phyloP scores from a whole-genome alignment of 2,329 filamentous ascomycete species.

The Calycina herbarum region DNA sequence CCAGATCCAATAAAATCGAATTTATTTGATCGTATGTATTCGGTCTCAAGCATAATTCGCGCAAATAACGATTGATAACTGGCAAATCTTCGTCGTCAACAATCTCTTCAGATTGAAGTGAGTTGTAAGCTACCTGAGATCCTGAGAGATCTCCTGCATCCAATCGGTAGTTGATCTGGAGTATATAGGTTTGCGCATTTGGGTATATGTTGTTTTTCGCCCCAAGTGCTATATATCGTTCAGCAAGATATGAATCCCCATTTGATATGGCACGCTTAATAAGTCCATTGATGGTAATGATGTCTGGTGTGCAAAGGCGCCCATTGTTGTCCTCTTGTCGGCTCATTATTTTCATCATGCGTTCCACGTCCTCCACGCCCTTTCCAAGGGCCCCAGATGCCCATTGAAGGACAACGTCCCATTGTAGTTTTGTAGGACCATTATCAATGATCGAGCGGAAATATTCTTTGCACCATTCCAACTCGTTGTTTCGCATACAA shows the following conservation, averaged over 20 bases:
- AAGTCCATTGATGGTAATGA: constrained; percentile 73
- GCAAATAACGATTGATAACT: constrained; percentile 70
- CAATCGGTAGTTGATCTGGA: constrained; percentile 77
- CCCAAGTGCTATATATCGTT: constrained; percentile 70
- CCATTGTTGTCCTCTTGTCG: constrained; percentile 48
- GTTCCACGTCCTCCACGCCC: constrained; percentile 68
- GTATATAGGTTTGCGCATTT: constrained; percentile 68
- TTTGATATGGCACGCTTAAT: constrained; percentile 71
- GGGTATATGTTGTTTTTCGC: constrained; percentile 64
- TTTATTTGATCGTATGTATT: constrained; percentile 71
- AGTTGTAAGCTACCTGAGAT: constrained; percentile 64
- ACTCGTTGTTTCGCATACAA: constrained; percentile 57
- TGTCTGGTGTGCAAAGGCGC: constrained; percentile 55
- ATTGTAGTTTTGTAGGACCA: constrained; percentile 54
- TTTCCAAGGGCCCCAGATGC: constrained; percentile 69
- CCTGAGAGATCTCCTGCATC: constrained; percentile 70
- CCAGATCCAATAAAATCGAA: constrained; percentile 70
- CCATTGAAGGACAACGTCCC: constrained; percentile 76
- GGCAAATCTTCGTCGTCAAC: constrained; percentile 59
- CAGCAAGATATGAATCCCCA: constrained; percentile 69
- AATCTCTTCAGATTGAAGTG: constrained; percentile 56
- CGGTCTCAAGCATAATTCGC: constrained; percentile 61
- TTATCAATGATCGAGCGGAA: constrained; percentile 49
- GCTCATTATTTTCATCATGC: constrained; percentile 71
- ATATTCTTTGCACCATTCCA: constrained; percentile 61